A percentile compares a stretch with the other conserved stretches of the same genome.
phyloP scores from a whole-genome alignment of 768 basidiomycete genomes.

The Pleurotus eryngii region DNA sequence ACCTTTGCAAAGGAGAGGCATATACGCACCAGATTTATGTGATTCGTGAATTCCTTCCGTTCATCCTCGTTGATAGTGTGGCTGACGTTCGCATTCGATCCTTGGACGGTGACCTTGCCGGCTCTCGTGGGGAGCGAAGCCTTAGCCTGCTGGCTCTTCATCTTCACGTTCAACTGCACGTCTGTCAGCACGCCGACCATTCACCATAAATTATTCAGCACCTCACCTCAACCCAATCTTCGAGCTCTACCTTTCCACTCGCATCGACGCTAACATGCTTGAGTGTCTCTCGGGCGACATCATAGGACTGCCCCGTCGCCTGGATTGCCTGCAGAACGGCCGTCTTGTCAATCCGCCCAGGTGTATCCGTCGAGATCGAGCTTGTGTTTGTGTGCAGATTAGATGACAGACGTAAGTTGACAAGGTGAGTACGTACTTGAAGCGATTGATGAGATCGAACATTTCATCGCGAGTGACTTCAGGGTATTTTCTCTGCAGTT shows the following conservation, averaged over 20 bases:
- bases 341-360: slow-evolving; percentile 81
- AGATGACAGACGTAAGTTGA: not conserved
- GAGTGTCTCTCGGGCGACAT: slow-evolving; percentile 83
- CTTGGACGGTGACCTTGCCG: slow-evolving; percentile 92
- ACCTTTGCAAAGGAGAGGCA: not conserved
- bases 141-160: slow-evolving; percentile 52
- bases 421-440: slow-evolving; percentile 70
- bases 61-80: slow-evolving; percentile 99
- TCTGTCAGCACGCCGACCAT: too few species aligned
- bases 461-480: slow-evolving; percentile 92
- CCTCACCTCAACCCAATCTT: slow-evolving; percentile 95
- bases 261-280: slow-evolving; percentile 94
- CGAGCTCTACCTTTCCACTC: slow-evolving; percentile 92
- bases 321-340: slow-evolving; percentile 78
- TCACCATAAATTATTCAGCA: slow-evolving; percentile 6
- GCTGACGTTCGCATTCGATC: slow-evolving; percentile 91
- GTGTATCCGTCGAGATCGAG: slow-evolving; percentile 71
- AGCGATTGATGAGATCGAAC: slow-evolving; percentile 89
- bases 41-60: slow-evolving; percentile 92
- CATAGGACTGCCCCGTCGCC: slow-evolving; percentile 83
- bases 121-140: slow-evolving; percentile 53
- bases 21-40: slow-evolving; percentile 84
- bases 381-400: slow-evolving; percentile 30
- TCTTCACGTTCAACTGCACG: slow-evolving; percentile 74
- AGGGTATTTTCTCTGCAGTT: slow-evolving; percentile 89